Evolutionary conservation across 129 eudicot species (phyloP).

Genomic region (Lactuca sativa): DNA sequence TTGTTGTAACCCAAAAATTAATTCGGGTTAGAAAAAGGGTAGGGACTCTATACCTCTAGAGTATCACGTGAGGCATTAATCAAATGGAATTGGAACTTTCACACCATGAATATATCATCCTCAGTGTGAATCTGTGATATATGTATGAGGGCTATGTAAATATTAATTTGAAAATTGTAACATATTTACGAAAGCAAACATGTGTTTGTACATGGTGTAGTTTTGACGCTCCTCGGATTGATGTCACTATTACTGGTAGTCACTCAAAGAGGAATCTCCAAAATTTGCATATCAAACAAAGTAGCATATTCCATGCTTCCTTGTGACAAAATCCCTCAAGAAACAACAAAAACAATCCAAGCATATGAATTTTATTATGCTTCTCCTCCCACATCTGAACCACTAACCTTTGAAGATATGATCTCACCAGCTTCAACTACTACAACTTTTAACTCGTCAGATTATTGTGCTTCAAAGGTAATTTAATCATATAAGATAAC

Average conservation of each 20-base stretch:
- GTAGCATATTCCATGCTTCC: constrained; percentile 55
- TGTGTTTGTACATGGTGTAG: constrained; percentile 29
- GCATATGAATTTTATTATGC: constrained; percentile 23
- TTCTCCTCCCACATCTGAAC: constrained; percentile 17
- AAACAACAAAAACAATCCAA: constrained; percentile 21
- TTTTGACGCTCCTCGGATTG: constrained; percentile 48
- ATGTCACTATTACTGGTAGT: constrained; percentile 43
- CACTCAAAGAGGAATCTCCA: constrained; percentile 36
- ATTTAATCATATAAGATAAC: not conserved
- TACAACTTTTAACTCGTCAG: constrained; percentile 20
- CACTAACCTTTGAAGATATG: constrained; percentile 4
- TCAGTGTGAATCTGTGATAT: too few relatives aligned
- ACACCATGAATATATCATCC: not conserved
- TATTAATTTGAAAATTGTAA: not conserved
- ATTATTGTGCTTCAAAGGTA: constrained; percentile 37
- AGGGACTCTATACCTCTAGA: not conserved
- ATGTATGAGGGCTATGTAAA: not conserved
- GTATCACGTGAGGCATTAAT: too few relatives aligned
- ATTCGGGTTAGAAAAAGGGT: not conserved
- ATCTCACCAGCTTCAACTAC: constrained; percentile 25
- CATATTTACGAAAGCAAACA: not conserved
- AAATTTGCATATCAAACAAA: constrained; percentile 44
- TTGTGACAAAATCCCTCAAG: constrained; percentile 27
- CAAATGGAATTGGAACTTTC: too few relatives aligned
- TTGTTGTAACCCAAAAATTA: not conserved